Evolutionary conservation across 176 grass and related monocot species (phyloP), one percentile per base, ranked within the genome.

Genomic region (Lolium rigidum): DNA sequence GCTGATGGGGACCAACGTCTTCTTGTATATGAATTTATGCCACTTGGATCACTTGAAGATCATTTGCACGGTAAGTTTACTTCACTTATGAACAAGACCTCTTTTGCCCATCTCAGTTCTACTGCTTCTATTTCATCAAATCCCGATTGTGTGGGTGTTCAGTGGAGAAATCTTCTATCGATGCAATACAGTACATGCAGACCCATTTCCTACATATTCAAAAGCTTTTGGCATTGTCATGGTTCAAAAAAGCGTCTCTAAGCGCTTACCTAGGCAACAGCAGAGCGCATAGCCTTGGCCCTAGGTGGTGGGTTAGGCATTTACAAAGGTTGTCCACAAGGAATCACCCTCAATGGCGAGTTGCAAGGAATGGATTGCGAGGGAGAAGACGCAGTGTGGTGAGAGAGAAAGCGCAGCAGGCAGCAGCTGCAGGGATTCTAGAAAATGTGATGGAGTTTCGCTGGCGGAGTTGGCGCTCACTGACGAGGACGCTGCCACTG

Each of bases 11-110:
- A 94, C 44, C 92, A 97, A 82, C 90, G 95, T 67, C 92, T 97
- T 76, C 95, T 97, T 78, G 95, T 97, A 80, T 97, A 97, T 9
- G 95, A 97, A 82, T 97, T 89, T 82, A 97, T 97, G 95, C 92
- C 92, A 46, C 86, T 97, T 88, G 90, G 92, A 73, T 97, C 95
- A 79, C 92, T 97, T 86, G 95, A 97, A 73, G 92, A 94, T 90
- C 95, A 97, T 90, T 86, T 97, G 80, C 95, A 97, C 6, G 88
- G 95, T 91, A 82, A 39, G 82, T 89, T 90, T 77, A 59, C 59
- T 89, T n/a, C 37, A 80, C 15, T 50, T 83, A 75, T 77, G 44
- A 80, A 84, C 26, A 28, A 28, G 26, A 28, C 26, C 26, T 28
- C 26, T 28, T 28, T 2, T 28, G 26, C 26, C 26, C 26, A 28